Conservation (phyloP, 768 basidiomycete genomes). For the Agrocybe praecox region DNA sequence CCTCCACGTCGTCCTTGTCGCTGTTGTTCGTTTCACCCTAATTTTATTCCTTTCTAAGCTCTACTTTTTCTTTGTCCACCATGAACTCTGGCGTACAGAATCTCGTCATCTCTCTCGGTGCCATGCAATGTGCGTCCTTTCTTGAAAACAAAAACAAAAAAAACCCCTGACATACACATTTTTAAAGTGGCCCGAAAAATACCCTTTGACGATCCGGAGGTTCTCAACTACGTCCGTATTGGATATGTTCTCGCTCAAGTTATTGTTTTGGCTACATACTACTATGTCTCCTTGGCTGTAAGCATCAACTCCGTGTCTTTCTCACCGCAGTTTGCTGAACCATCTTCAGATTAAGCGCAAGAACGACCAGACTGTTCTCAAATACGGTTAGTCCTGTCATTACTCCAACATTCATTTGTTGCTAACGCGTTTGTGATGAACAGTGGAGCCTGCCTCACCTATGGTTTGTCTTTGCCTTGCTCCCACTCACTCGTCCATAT, state of each 20-base stretch:
- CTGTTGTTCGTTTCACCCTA: not conserved
- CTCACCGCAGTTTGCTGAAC: not conserved
- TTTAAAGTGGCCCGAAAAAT: conserved; percentile 83
- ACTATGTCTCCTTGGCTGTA: conserved; percentile 76
- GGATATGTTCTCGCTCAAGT: conserved; percentile 81
- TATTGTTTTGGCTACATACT: conserved; percentile 74
- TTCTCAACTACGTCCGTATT: conserved; percentile 80
- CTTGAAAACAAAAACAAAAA: not conserved
- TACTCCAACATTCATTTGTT: not conserved
- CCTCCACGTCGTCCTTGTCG: no score
- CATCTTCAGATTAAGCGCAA: conserved; percentile 79
- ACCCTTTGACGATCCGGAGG: conserved; percentile 85
- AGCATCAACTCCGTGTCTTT: conserved; percentile 19
- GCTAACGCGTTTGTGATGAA: conserved; percentile 2
- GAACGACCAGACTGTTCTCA: conserved; percentile 95
- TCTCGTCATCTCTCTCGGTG: conserved; percentile 87
- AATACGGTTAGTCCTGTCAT: conserved; percentile 74
- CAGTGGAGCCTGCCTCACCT: conserved; percentile 75
- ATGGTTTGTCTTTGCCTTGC: conserved; percentile 54
- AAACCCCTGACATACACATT: not conserved
- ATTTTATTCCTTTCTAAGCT: not conserved
- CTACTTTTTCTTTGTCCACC: conserved; percentile 22
- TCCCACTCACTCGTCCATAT: not conserved
- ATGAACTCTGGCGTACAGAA: conserved; percentile 83
- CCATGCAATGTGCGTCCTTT: conserved; percentile 75